Evolutionary conservation across 1,139 yeast species (phyloP), one percentile per base, ranked within the genome.

Genomic region (Suhomyces bokatorum): DNA sequence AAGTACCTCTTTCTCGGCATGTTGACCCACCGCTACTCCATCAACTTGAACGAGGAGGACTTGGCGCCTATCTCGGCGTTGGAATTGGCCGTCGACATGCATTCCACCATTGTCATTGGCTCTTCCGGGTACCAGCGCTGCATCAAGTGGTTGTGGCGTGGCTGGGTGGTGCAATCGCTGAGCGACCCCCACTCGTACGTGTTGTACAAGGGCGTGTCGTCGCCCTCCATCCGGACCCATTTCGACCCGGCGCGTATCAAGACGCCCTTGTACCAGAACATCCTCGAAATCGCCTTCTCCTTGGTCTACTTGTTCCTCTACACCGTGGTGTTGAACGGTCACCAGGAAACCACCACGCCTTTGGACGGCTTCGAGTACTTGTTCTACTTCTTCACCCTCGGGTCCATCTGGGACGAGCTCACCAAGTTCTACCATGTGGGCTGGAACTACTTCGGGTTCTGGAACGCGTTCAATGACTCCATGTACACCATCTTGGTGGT

Each of bases 91-190:
- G 91, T 87, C 24, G 96, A 89, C 60, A 80, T 83, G 78, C 96
- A 89, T 57, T 81, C 88, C 10, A 85, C 93, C 12, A 74, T 77
- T 15, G 83, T 88, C 15, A 87, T 89, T 56, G 83, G 89, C 0
- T 80, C 95, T 0, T 69, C 85, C 3, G 96, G 96, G 0, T 89
- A 81, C 62, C 96, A 89, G 63, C 70, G 96, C 46, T 87, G 96
- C 67, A 78, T 87, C 58, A 83, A 84, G 54, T 89, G 96, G 96
- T 66, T 89, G 43, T 89, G 97, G 97, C 71, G 91, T 48, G 97
- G 97, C 16, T 88, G 96, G 96, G 86, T 89, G 49, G 75, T 86
- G 37, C 96, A 88, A 64, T 78, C 86, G 32, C 78, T 81, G n/a
- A 64, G 62, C 14, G 87, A 87, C 58, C 89, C 95, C 9, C 77